These are phyloP conservation scores for Vickermania ingenoplastis DNA, from an alignment of 208 protist species.

Conservation along the genomic window DNA sequence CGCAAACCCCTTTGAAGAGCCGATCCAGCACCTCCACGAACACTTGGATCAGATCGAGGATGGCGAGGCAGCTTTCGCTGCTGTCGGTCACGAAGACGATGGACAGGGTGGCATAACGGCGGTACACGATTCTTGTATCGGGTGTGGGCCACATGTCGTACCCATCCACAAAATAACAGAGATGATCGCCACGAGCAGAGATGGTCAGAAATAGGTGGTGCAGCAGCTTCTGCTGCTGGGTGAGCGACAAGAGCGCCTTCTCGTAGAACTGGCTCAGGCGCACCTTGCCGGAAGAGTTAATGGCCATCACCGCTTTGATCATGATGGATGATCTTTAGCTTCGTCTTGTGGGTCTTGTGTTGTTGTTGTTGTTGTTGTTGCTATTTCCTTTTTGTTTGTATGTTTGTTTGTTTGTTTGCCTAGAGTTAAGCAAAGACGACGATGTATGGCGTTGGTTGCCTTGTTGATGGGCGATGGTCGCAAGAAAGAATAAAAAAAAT, in stretches of 20 bases:
- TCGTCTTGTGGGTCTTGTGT: too few relatives aligned
- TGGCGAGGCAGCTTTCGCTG: constrained; percentile 95
- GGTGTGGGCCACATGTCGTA: constrained; percentile 84
- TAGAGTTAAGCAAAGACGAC: too few relatives aligned
- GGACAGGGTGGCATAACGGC: constrained; percentile 97
- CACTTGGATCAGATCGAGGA: constrained; percentile 96
- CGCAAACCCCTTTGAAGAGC: constrained; percentile 97
- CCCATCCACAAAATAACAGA: constrained; percentile 97
- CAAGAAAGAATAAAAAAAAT: too few relatives aligned
- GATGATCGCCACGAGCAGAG: constrained; percentile 80
- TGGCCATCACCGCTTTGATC: constrained; percentile 95
- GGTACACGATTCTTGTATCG: constrained; percentile 95
- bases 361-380: too few relatives aligned
- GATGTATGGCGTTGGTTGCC: too few relatives aligned
- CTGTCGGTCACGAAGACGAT: constrained; percentile 97
- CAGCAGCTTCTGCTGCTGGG: constrained; percentile 87
- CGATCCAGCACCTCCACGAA: constrained; percentile 97
- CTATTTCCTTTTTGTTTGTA: too few relatives aligned
- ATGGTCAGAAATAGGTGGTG: constrained; percentile 88
- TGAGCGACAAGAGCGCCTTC: constrained; percentile 41
- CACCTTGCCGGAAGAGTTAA: constrained; percentile 97
- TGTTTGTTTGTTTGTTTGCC: too few relatives aligned
- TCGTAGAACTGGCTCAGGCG: constrained; percentile 95
- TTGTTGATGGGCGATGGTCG: too few relatives aligned
- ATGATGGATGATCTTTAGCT: too few relatives aligned